Evolutionary conservation across 2,329 filamentous ascomycete species (phyloP), one percentile per base, ranked within the genome.

Genomic region (Parastagonospora nodorum): DNA sequence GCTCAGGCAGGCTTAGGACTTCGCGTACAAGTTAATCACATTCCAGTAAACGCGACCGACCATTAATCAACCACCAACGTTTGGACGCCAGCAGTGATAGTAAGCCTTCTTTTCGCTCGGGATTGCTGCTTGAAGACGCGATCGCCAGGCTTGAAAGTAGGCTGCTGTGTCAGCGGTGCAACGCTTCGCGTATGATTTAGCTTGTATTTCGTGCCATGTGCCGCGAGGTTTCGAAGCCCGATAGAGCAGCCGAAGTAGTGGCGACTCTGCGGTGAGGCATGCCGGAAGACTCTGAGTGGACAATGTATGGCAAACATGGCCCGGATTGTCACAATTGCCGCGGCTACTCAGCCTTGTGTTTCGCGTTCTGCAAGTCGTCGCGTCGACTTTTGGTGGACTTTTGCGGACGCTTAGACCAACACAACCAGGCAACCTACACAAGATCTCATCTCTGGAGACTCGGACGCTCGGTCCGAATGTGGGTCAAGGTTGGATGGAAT

Each of bases 301-400:
- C 37, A 14, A 24, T 40, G 29, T 39, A 33, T 43, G 29, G 11
- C 15, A 40, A 38, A 39, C 30, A 48, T 41, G 41, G 35, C 35
- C 49, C 19, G 19, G 19, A 24, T 24, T 24, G 19, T 24, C 19
- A 24, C 19, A 24, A 24, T 24, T 24, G 19, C 19, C 19, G 19
- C 19, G 42, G 31, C 46, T 49, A 42, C 52, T 56, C 58, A 61
- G 62, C 57, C 60, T 49, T 63, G 52, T 53, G 58, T 63, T 60
- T 63, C 56, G 60, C 45, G 38, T 53, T 36, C 61, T 61, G 61
- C 61, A 50, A 48, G 61, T 51, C 54, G 60, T 63, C 61, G 61
- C 58, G 61, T 63, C 60, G 19, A 24, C 19, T 54, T 45, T 32
- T 47, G 58, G 42, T 50, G 51, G 61, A 61, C 58, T 51, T 53